Conservation (phyloP, 371 early-diverging fungal species). For the Mucor irregularis region DNA sequence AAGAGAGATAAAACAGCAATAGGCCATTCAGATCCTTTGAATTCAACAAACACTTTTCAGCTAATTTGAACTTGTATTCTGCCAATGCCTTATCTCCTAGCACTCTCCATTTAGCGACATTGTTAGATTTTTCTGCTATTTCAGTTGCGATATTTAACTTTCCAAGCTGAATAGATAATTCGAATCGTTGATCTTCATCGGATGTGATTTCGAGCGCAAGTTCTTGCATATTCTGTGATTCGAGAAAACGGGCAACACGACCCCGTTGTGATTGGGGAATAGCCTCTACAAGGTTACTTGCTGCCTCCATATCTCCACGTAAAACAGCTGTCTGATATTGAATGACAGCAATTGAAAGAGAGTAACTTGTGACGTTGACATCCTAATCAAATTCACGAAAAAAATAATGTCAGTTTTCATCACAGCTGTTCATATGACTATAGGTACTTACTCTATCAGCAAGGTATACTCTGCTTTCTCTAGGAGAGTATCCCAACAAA, state of each 20-base stretch:
- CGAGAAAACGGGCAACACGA: conserved; percentile 93
- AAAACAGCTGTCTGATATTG: conserved; percentile 96
- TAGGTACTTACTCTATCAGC: conserved; percentile 74
- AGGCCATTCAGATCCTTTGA: conserved; percentile 90
- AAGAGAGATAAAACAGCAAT: conserved; percentile 86
- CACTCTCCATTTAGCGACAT: conserved; percentile 88
- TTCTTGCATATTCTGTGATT: conserved; percentile 88
- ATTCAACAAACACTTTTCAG: conserved; percentile 85
- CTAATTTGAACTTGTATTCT: conserved; percentile 85
- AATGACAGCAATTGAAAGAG: conserved; percentile 87
- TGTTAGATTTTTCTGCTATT: conserved; percentile 80
- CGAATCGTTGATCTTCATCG: conserved; percentile 94
- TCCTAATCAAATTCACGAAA: conserved; percentile 60
- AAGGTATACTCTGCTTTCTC: conserved; percentile 92
- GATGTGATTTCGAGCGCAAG: conserved; percentile 91
- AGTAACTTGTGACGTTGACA: conserved; percentile 83
- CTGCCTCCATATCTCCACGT: conserved; percentile 86
- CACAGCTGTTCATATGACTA: not conserved
- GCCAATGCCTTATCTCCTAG: conserved; percentile 90
- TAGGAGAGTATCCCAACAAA: conserved; percentile 91
- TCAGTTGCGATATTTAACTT: conserved; percentile 81
- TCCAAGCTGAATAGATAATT: conserved; percentile 87
- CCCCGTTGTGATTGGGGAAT: conserved; percentile 86
- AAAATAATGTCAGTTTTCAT: no score
- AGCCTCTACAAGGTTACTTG: conserved; percentile 75